Evolutionary conservation across 129 eudicot genomes (phyloP), one percentile per base, ranked within the genome.

Genomic region (Rutidosis leptorrhynchoides): DNA sequence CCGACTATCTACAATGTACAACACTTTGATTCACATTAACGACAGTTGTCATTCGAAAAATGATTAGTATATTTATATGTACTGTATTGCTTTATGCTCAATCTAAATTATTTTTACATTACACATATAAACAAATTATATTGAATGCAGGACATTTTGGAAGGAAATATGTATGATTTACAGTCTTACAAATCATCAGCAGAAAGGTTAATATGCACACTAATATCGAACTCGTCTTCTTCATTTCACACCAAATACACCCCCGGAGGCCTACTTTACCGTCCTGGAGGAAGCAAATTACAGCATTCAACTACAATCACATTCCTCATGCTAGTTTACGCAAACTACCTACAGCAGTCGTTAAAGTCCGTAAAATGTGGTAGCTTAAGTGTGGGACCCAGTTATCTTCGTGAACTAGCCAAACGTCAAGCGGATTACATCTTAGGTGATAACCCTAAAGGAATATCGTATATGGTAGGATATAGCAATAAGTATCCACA

Each of bases 401-500:
- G 77, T 5, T 51, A 16, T 63, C 90, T 93, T 22, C 81, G 96
- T 7, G 61, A 25, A 27, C 49, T 93, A 7, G 98, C 96, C 9
- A 88, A 82, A 56, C 83, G 83, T 46, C 98, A 93, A 61, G 98
- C 79, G 29, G 84, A 93, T 72, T 93, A 93, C 82, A 89, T 93
- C 33, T 74, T 93, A 51, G 98, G 98, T 2, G 96, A 88, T 16
- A 93, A 93, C 76, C 98, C 98, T 0, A 80, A 70, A 32, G 96
- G 96, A 3, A 80, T 88, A 85, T 93, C 98, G 9, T 93, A 93
- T 65, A 88, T 93, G 98, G 96, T 88, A 2, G 98, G 98, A 45
- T 93, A 88, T 62, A 82, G 98, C 19, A 67, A 72, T 19, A 62
- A 80, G 64, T 82, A 77, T 67, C 98, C 98, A 6, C 92, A 86